Percentiles rank a stretch among this genome's conserved stretches.
These are phyloP conservation scores for Helicostylum pulchrum DNA, from an alignment of 192 early-diverging fungal species.

Conservation along the genomic window DNA sequence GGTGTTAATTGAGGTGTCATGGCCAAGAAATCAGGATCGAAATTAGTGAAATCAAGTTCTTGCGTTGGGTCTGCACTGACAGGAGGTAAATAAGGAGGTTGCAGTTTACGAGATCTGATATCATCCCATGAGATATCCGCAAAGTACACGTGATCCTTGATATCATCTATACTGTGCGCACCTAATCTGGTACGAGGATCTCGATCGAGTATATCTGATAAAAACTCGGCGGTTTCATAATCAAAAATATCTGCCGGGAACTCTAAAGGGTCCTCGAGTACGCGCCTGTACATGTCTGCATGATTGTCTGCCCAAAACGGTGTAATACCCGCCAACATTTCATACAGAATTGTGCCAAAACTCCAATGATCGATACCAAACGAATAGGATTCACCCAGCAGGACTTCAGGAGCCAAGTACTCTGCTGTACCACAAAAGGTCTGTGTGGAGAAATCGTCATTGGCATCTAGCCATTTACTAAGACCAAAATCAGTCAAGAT, in stretches of 20 bases:
- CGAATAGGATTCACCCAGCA: slow-evolving; percentile 56
- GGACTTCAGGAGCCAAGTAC: slow-evolving; percentile 77
- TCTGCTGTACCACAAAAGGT: slow-evolving; percentile 79
- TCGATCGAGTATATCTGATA: slow-evolving; percentile 46
- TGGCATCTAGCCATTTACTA: slow-evolving; percentile 58
- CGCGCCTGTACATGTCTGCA: slow-evolving; percentile 51
- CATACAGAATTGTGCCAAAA: slow-evolving; percentile 82
- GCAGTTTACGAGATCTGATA: slow-evolving; percentile 53
- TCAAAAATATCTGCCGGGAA: slow-evolving; percentile 43
- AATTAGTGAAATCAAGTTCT: slow-evolving; percentile 47
- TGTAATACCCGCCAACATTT: slow-evolving; percentile 80
- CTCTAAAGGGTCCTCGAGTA: slow-evolving; percentile 50
- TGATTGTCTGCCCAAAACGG: slow-evolving; percentile 58
- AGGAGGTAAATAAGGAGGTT: slow-evolving; percentile 64
- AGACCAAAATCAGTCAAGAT: slow-evolving; percentile 92
- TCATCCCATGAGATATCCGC: slow-evolving; percentile 66
- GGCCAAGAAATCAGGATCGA: slow-evolving; percentile 50
- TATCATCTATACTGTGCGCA: slow-evolving; percentile 53
- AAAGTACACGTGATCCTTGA: slow-evolving; percentile 78
- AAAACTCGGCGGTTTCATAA: slow-evolving; percentile 38
- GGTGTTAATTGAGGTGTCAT: slow-evolving; percentile 46
- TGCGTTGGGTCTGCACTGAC: slow-evolving; percentile 34
- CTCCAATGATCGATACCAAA: slow-evolving; percentile 88
- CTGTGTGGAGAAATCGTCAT: slow-evolving; percentile 32
- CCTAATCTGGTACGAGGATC: slow-evolving; percentile 68